Evolutionary conservation across 2,329 filamentous ascomycete genomes (phyloP).

Genomic region (Chalara sp.): DNA sequence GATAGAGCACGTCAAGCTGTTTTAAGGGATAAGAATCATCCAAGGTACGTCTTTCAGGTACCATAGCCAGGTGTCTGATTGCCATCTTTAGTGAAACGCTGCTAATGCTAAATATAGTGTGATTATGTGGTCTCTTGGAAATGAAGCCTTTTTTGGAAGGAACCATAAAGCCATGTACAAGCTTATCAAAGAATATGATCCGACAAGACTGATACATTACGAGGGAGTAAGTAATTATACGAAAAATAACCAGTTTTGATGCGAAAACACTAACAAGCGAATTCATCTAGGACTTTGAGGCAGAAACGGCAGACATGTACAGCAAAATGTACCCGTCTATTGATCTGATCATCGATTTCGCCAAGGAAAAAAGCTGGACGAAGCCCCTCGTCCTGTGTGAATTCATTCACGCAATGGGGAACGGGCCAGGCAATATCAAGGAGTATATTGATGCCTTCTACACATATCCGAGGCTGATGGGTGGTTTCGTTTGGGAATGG

Average conservation of each 20-base stretch:
- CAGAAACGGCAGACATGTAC: constrained; percentile 45
- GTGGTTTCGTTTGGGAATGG: constrained; percentile 45
- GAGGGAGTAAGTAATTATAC: constrained; percentile 15
- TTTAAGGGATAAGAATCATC: constrained; percentile 47
- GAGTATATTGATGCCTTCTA: constrained; percentile 50
- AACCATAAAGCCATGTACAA: constrained; percentile 50
- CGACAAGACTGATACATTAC: constrained; percentile 47
- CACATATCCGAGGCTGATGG: constrained; percentile 44
- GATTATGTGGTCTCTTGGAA: constrained; percentile 52
- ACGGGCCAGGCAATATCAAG: constrained; percentile 49
- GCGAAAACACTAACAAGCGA: constrained; percentile 27
- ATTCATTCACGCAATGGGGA: constrained; percentile 45
- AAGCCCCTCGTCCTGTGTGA: constrained; percentile 32
- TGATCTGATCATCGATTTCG: constrained; percentile 7
- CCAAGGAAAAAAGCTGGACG: constrained; percentile 11
- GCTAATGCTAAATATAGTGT: constrained; percentile 28
- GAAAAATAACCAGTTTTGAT: no score
- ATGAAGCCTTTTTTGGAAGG: constrained; percentile 49
- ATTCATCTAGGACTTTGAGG: constrained; percentile 33
- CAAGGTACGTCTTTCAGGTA: constrained; percentile 14
- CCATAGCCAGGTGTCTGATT: no score
- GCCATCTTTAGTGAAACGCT: no score
- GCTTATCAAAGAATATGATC: constrained; percentile 43
- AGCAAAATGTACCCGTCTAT: constrained; percentile 43
- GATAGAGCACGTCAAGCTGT: constrained; percentile 49